Conservation (phyloP, 208 protist genomes). For the Angomonas deanei region DNA sequence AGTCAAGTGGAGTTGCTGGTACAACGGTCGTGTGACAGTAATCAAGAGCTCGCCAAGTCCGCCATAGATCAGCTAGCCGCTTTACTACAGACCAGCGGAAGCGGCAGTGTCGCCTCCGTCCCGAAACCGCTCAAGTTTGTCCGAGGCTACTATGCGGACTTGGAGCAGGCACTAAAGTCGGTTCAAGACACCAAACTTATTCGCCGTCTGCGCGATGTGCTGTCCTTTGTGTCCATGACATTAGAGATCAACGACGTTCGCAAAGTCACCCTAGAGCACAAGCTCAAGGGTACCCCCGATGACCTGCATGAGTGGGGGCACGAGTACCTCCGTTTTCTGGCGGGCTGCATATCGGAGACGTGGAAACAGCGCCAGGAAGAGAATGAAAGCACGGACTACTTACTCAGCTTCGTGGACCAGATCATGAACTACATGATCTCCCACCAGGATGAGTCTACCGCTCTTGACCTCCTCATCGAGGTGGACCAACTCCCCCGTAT, state of each 20-base stretch:
- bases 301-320: constrained; percentile 98
- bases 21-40: constrained; percentile 62
- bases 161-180: constrained; percentile 87
- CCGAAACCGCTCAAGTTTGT: constrained; percentile 99
- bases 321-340: constrained; percentile 97
- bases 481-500: constrained; percentile 91
- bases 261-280: constrained; percentile 92
- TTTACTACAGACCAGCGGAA: constrained; percentile 93
- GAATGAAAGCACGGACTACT: constrained; percentile 62
- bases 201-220: constrained; percentile 92
- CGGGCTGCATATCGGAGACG: constrained; percentile 92
- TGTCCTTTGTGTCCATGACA: constrained; percentile 99
- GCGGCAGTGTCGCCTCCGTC: constrained; percentile 97
- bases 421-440: constrained; percentile 95
- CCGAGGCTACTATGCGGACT: constrained; percentile 87
- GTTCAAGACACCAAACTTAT: constrained; percentile 39
- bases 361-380: constrained; percentile 73
- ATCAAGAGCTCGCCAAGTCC: constrained; percentile 66
- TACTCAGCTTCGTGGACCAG: constrained; percentile 89
- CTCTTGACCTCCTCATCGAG: constrained; percentile 98
- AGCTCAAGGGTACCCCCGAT: constrained; percentile 91
- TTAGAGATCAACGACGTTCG: constrained; percentile 70
- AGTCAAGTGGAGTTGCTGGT: constrained; percentile 93
- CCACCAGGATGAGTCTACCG: constrained; percentile 96
- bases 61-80: constrained; percentile 91